Percentiles rank a stretch among this genome's conserved stretches.
Evolutionary conservation across 805 yeast species (phyloP).

Genomic region (Wickerhamomyces rabaulensis): DNA sequence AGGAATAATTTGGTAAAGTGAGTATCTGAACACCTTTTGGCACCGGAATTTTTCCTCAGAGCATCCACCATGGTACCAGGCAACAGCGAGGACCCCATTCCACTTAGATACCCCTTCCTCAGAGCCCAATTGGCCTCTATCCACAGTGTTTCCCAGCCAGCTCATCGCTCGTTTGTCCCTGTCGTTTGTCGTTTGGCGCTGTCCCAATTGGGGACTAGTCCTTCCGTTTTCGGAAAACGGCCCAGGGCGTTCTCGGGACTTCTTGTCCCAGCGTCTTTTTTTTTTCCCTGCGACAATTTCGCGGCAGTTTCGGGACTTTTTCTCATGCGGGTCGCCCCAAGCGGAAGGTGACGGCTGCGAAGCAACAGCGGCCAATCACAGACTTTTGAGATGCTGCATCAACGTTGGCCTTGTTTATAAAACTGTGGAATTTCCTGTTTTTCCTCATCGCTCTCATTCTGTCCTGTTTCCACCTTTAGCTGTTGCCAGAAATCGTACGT

Average conservation of each 20-base stretch:
- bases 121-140: not conserved
- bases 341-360: not conserved
- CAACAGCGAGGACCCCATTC: not conserved
- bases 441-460: not conserved
- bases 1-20: not conserved
- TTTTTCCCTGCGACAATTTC: not conserved
- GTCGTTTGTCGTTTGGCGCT: not conserved
- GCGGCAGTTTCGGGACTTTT: not conserved
- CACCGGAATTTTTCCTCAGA: not conserved
- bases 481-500: not conserved
- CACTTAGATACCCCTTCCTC: not conserved
- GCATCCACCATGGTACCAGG: not conserved
- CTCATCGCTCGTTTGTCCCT: not conserved
- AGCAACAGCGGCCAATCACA: not conserved
- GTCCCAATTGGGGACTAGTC: not conserved
- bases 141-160: not conserved
- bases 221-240: not conserved
- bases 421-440: not conserved
- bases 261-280: not conserved
- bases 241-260: not conserved
- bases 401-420: not conserved
- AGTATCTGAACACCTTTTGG: not conserved
- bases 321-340: not conserved
- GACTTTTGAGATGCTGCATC: not conserved
- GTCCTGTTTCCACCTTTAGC: not conserved